Base-by-base conservation (phyloP, 78 protist genomes). In the Speleostelium caveatum region DNA sequence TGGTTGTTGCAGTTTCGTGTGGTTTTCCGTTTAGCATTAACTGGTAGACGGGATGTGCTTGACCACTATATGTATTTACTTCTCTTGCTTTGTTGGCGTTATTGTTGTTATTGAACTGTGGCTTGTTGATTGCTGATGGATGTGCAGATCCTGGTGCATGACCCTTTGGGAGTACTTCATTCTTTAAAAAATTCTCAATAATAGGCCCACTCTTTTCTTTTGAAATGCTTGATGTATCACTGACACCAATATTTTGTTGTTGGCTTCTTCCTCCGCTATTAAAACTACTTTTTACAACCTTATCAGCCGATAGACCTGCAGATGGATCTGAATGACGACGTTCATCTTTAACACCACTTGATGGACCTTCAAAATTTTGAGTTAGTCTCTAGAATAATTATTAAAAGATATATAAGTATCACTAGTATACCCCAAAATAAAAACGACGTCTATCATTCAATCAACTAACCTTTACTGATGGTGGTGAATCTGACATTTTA, bases 31-130 rank as follows among this genome's bases (percentile, higher is more conserved):
- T 61, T 8, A 79, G 67, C 88, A 79, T 79, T 26, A 79, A 38
- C 16, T 60, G 67, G 39, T 79, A 79, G 28, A 79, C 88, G 35
- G 88, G 88, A 67, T 79, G 88, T 38, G 88, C 45, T 16, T 39
- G 65, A 3, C 88, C 88, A 24, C 55, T 35, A 28, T 33, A 79
- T 36, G 26, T 79, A 60, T 72, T 72, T 22, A 79, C 28, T 41
- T 38, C 32, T 68, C 28, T 41, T 3, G 75, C 75, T 72, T 67
- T 79, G n/a, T 71, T 72, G 39, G 49, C 53, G 65, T 73, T 73
- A 28, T 79, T 76, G 24, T 42, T 41, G 35, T 65, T 69, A 6
- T 77, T 77, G 42, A 75, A 75, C 38, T 66, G 60, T 55, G 88
- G 77, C 39, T 79, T 79, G 49, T 60, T 60, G 49, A 79, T 16